Evolutionary conservation across 2,329 filamentous ascomycete genomes (phyloP).

Genomic region (Apiospora saccharicola): DNA sequence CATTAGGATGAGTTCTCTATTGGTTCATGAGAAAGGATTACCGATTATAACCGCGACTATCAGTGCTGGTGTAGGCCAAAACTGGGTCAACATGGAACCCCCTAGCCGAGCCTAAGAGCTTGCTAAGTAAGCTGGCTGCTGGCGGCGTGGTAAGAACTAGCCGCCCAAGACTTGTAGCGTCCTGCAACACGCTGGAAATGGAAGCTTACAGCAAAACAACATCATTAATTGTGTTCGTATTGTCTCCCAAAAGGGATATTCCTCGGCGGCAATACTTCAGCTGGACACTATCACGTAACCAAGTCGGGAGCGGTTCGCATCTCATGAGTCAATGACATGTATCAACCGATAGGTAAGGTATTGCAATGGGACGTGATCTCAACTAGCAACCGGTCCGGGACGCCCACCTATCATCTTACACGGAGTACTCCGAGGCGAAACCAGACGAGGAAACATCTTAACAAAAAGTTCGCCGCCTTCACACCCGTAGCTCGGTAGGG

Average conservation of each 20-base stretch:
- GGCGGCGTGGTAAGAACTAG: not conserved
- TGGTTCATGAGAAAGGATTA: not conserved
- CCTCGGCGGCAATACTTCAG: not conserved
- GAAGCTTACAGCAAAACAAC: not conserved
- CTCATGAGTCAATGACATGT: not conserved
- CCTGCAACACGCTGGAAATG: not conserved
- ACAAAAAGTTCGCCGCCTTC: not conserved
- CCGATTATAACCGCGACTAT: slow-evolving; percentile 3
- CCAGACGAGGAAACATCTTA: not conserved
- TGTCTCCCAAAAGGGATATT: not conserved
- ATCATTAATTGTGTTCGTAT: not conserved
- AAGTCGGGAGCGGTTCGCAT: not conserved
- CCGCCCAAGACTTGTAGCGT: not conserved
- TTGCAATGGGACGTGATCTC: not conserved
- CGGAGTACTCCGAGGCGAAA: not conserved
- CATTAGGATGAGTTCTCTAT: not conserved
- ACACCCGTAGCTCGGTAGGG: not conserved
- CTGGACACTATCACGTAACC: not conserved
- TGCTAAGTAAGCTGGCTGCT: not conserved
- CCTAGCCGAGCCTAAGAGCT: not conserved
- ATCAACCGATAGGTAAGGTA: not conserved
- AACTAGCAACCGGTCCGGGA: not conserved
- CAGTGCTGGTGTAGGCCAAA: not conserved
- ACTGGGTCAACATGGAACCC: not conserved
- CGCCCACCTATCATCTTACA: not conserved